Conservation (phyloP, 2,329 filamentous ascomycete genomes). For the Botrytis fragariae region DNA sequence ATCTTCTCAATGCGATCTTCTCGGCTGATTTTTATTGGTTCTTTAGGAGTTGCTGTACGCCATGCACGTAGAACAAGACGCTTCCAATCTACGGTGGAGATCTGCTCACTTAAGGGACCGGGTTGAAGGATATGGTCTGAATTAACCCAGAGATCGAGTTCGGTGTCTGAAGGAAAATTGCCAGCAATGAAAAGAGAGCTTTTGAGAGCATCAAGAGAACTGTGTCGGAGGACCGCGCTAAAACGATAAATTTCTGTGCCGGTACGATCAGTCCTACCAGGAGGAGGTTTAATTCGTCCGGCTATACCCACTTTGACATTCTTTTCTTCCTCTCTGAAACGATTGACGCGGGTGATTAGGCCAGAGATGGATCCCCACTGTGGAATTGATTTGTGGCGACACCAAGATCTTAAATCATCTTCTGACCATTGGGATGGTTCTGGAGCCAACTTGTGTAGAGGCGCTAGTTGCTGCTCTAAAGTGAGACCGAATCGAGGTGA, state of each 20-base stretch:
- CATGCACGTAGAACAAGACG: conserved; percentile 8
- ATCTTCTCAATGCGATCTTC: conserved; percentile 6
- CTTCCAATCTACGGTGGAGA: neutral
- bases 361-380: conserved; percentile 12
- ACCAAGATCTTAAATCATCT: conserved; percentile 16
- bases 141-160: conserved; percentile 23
- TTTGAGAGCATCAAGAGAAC: conserved; percentile 22
- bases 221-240: conserved; percentile 13
- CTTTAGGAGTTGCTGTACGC: neutral
- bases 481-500: neutral
- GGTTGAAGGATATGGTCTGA: neutral
- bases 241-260: conserved; percentile 23
- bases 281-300: neutral
- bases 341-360: conserved; percentile 11
- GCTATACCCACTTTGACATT: conserved; percentile 6
- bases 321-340: conserved; percentile 7
- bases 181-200: conserved; percentile 19
- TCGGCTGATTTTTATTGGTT: neutral
- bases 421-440: conserved; percentile 11
- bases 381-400: conserved; percentile 12
- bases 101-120: neutral
- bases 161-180: conserved; percentile 22
- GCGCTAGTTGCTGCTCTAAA: neutral
- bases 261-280: conserved; percentile 1
- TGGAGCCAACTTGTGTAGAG: conserved; percentile 5